phyloP scores from a whole-genome alignment of 2,329 filamentous ascomycete genomes.

The Cladosporium sp. region DNA sequence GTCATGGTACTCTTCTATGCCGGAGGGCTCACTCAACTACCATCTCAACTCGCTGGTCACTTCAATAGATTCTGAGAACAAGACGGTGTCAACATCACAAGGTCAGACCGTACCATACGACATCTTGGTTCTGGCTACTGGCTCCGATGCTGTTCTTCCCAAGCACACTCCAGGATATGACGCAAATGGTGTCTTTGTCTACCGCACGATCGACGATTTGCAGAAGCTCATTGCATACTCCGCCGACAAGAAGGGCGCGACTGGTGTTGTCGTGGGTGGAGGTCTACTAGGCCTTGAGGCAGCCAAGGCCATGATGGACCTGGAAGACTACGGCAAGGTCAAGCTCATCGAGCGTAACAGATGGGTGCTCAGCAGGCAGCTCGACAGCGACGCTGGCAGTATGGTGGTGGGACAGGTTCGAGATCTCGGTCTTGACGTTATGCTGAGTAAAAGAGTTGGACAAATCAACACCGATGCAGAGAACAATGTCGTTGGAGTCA shows the following conservation, averaged over 20 bases:
- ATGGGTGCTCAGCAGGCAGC: slow-evolving; percentile 80
- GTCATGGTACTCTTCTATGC: slow-evolving; percentile 74
- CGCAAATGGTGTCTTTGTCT: slow-evolving; percentile 83
- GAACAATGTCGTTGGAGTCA: slow-evolving; percentile 71
- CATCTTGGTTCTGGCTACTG: slow-evolving; percentile 79
- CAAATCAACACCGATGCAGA: slow-evolving; percentile 68
- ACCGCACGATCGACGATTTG: slow-evolving; percentile 81
- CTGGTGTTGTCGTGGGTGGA: slow-evolving; percentile 78
- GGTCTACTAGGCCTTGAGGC: slow-evolving; percentile 85
- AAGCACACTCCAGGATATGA: slow-evolving; percentile 73
- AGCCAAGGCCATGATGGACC: slow-evolving; percentile 87
- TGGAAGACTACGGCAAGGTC: slow-evolving; percentile 72
- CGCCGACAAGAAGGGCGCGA: slow-evolving; percentile 64
- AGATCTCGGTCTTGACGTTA: slow-evolving; percentile 75
- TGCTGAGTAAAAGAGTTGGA: slow-evolving; percentile 74
- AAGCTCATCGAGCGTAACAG: slow-evolving; percentile 78
- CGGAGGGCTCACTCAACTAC: slow-evolving; percentile 69
- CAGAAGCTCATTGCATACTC: slow-evolving; percentile 75
- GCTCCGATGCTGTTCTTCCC: slow-evolving; percentile 78
- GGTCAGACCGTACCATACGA: slow-evolving; percentile 74
- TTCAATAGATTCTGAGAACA: slow-evolving; percentile 64
- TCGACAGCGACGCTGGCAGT: slow-evolving; percentile 77
- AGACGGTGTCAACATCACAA: slow-evolving; percentile 70
- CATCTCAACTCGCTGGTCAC: slow-evolving; percentile 75
- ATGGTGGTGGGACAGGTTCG: slow-evolving; percentile 82